These are phyloP conservation scores for Leccinum pellstonianum DNA, from an alignment of 768 basidiomycete genomes.

Conservation along the genomic window DNA sequence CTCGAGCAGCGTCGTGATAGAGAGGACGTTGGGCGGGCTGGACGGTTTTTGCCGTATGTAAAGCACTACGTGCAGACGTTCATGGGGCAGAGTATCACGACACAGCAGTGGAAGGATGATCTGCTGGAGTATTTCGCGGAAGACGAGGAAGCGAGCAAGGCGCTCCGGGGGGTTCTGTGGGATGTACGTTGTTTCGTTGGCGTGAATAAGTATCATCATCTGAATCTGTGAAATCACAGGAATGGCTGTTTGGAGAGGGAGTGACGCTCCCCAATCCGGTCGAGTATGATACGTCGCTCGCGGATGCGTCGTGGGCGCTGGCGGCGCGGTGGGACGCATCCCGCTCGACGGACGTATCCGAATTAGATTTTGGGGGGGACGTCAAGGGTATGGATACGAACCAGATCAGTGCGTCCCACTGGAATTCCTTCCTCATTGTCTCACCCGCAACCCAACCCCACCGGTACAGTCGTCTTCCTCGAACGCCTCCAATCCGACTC, in stretches of 20 bases:
- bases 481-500: constrained; percentile 59
- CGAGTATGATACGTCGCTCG: constrained; percentile 73
- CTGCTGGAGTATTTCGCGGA: constrained; percentile 67
- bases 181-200: constrained; percentile 46
- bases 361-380: constrained; percentile 62
- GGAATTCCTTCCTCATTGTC: no score
- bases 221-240: constrained; percentile 37
- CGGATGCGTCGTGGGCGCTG: constrained; percentile 65
- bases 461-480: constrained; percentile 72
- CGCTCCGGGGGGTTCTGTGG: constrained; percentile 74
- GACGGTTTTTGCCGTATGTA: constrained; percentile 83
- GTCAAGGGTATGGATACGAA: constrained; percentile 65
- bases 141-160: constrained; percentile 55
- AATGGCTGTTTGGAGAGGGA: constrained; percentile 84
- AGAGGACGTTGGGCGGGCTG: constrained; percentile 17
- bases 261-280: constrained; percentile 67
- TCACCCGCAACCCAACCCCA: no score
- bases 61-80: constrained; percentile 81
- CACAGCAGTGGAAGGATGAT: constrained; percentile 80
- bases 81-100: constrained; percentile 80
- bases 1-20: neutral
- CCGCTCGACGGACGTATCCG: constrained; percentile 44
- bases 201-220: neutral
- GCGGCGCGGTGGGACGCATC: constrained; percentile 74
- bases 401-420: constrained; percentile 59